Base-by-base conservation (phyloP, 306 rosid species). In the Quercus dentata region DNA sequence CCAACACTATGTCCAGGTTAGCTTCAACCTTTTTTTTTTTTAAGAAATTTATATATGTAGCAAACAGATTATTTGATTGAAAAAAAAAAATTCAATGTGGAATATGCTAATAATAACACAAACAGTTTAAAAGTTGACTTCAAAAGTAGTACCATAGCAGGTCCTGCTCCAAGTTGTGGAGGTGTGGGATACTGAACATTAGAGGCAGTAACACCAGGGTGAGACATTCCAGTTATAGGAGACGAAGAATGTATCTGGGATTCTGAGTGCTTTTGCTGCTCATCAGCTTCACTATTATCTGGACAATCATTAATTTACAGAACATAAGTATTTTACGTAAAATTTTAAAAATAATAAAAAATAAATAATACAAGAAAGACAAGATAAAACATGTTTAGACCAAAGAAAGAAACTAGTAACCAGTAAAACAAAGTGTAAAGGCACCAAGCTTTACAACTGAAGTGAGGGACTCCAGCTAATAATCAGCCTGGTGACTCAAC, bases 101-200 rank as follows among this genome's bases (percentile, higher is more conserved):
- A 64, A n/a, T 19, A 67, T 6, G 35, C 6, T 14, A 28, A 67
- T 19, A 33, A 67, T 8, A 14, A 67, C 38, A 27, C 30, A 27
- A 28, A 67, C n/a, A 31, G 25, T 33, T 18, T 38, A 67, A n/a
- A 33, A 33, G n/a, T 67, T 35, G 25, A 81, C 82, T 65, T 85
- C 55, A 4, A 68, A 82, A 77, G 72, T 77, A 56, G 80, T 87
- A 94, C 98, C 98, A 94, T 61, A 76, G 98, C 78, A 77, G 82
- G 92, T 51, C 86, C 97, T 59, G 93, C 78, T 83, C 98, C 98
- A 82, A 87, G 81, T 77, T 87, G 97, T 0, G 94, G 79, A 87
- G 93, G 90, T 57, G 85, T 55, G 82, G 79, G 83, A 87, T 92
- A 91, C 83, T 74, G 98, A 81, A 83, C 86, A 81, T 77, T 82